Evolutionary conservation across 2,329 filamentous ascomycete species (phyloP).

Genomic region (Pseudocercospora cruenta): DNA sequence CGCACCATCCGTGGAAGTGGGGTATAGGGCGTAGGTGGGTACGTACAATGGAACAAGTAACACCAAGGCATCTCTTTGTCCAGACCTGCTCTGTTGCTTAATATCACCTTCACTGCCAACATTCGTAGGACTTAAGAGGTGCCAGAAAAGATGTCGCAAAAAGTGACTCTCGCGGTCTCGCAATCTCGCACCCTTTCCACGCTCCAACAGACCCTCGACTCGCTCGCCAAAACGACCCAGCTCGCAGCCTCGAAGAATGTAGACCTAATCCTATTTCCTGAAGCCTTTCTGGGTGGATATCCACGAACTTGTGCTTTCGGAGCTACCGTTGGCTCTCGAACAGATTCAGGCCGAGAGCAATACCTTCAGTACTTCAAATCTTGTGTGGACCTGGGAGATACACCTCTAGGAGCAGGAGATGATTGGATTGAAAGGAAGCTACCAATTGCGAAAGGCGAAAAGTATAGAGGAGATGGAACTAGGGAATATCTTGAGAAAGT

Average conservation of each 20-base stretch:
- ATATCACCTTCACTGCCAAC: background rate
- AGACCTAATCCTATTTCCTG: slow-evolving; percentile 82
- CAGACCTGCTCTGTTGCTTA: background rate
- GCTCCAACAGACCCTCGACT: slow-evolving; percentile 63
- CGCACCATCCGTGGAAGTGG: background rate
- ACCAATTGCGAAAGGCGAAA: slow-evolving; percentile 51
- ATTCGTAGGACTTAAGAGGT: background rate
- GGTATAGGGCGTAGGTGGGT: background rate
- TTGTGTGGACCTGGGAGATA: slow-evolving; percentile 84
- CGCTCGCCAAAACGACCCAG: slow-evolving; percentile 65
- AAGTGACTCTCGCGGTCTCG: slow-evolving; percentile 53
- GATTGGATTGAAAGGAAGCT: slow-evolving; percentile 71
- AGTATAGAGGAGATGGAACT: slow-evolving; percentile 71
- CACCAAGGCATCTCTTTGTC: background rate
- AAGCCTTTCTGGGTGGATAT: slow-evolving; percentile 91
- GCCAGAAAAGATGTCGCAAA: slow-evolving; percentile 39
- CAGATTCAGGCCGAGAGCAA: slow-evolving; percentile 73
- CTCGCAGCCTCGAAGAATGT: slow-evolving; percentile 63
- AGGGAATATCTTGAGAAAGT: slow-evolving; percentile 78
- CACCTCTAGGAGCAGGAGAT: slow-evolving; percentile 68
- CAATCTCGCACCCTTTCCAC: slow-evolving; percentile 54
- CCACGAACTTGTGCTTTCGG: slow-evolving; percentile 82
- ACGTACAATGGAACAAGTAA: background rate
- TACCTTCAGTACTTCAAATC: slow-evolving; percentile 78
- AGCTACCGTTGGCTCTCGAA: slow-evolving; percentile 70